Evolutionary conservation across 1,284 basidiomycete genomes (phyloP), one percentile per base, ranked within the genome.

Genomic region (Vanrija humicola): DNA sequence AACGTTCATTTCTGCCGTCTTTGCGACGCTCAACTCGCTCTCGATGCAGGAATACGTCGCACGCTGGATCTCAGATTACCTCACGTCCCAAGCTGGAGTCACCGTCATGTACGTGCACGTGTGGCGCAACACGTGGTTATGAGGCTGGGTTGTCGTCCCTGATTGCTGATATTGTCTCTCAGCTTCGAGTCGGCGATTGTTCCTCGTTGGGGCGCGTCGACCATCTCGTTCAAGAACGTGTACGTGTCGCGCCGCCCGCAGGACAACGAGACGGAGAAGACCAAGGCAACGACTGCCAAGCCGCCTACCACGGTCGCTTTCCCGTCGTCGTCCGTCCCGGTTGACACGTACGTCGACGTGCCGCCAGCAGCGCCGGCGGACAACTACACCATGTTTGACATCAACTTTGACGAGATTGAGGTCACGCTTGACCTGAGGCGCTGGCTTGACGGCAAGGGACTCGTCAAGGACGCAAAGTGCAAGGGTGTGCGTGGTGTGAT

Each of bases 391-490:
- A 87, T 90, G 82, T 95, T 92, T 65, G 92, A 97, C 72, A 72
- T 97, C 61, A 90, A 85, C 59, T 84, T 97, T 29, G 95, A 96
- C 70, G 91, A 91, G 29, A 88, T 99, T 52, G 96, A 98, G 63
- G 94, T 99, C 14, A 94, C 90, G 0, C 80, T 99, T n/a, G 95
- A 91, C 50, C 79, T 99, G 12, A 84, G 86, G 74, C 81, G 88
- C 48, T 99, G 96, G 96, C 80, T 97, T 48, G 92, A 97, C 71
- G 96, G 95, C 1, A 97, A 94, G 72, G 96, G 96, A 0, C 77
- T 98, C 5, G 80, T 99, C 14, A 85, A 92, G 64, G 87, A 92
- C 70, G 95, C 93, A 1, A 89, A 88, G 18, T 82, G 98, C 50
- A 90, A 90, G 67, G 96, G 96, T 45, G 92, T 98, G 3, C 84